Conservation (phyloP, 1,284 basidiomycete genomes). For the Entoloma clypeatum region DNA sequence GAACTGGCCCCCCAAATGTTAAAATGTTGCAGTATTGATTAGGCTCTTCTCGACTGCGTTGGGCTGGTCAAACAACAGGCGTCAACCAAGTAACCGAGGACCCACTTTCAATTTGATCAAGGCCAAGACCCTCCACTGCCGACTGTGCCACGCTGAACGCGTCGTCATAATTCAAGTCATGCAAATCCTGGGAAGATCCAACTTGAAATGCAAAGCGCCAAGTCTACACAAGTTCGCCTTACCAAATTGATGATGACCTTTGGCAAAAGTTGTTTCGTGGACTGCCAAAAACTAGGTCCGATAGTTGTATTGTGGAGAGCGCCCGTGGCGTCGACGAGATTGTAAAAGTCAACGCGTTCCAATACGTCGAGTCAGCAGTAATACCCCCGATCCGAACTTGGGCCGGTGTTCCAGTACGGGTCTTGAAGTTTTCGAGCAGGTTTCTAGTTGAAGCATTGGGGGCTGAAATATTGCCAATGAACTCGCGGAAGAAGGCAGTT, state of each 20-base stretch:
- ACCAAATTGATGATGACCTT: conserved; percentile 44
- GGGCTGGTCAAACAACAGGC: conserved; percentile 3
- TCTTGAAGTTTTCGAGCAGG: conserved; percentile 41
- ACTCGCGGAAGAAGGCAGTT: conserved; percentile 47
- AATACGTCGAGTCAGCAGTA: conserved; percentile 48
- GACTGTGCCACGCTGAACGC: conserved; percentile 41
- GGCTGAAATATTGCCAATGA: conserved; percentile 38
- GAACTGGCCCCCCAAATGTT: conserved; percentile 40
- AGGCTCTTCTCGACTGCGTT: conserved; percentile 48
- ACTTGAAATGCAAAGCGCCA: background rate
- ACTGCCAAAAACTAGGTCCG: conserved; percentile 46
- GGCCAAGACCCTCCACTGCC: conserved; percentile 33
- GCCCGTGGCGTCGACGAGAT: conserved; percentile 39
- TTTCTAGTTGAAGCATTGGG: conserved; percentile 41
- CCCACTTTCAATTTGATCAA: conserved; percentile 43
- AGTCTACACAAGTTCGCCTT: background rate
- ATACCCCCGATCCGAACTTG: conserved; percentile 49
- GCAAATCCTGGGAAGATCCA: conserved; percentile 36
- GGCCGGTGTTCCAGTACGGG: conserved; percentile 40
- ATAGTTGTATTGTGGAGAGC: conserved; percentile 46
- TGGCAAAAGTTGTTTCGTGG: conserved; percentile 41
- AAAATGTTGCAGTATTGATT: conserved; percentile 48
- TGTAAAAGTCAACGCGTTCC: conserved; percentile 40
- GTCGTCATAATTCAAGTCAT: conserved; percentile 38
- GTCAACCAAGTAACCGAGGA: conserved; percentile 1